Percentiles rank a stretch among this genome's conserved stretches.
phyloP scores from a whole-genome alignment of 257 asterid species.

The Orobanche coerulescens region DNA sequence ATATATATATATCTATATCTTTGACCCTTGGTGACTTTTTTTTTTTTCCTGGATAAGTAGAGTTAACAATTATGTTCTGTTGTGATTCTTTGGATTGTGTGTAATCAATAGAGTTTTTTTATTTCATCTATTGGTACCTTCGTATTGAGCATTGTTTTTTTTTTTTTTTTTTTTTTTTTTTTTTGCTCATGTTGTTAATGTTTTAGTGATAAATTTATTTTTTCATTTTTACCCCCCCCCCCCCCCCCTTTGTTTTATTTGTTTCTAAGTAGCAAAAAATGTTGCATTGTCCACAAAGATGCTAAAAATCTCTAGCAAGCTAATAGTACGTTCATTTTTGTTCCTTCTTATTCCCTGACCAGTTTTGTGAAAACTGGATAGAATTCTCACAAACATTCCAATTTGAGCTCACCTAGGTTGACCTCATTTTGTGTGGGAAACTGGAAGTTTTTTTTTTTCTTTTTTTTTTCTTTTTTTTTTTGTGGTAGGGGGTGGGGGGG shows the following conservation, averaged over 20 bases:
- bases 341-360: background rate
- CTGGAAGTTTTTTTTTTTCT: too few relatives aligned
- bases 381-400: background rate
- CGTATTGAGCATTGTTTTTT: conserved; percentile 4
- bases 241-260: background rate
- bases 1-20: too few relatives aligned
- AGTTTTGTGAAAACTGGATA: background rate
- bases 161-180: background rate
- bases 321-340: background rate
- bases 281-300: background rate
- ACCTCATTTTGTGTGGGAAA: background rate
- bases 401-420: background rate
- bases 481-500: too few relatives aligned
- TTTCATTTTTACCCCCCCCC: too few relatives aligned
- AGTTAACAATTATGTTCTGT: background rate
- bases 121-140: background rate
- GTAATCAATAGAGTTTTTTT: background rate
- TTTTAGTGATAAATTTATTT: background rate
- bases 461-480: too few relatives aligned
- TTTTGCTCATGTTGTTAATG: background rate
- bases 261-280: too few relatives aligned
- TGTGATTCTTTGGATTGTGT: background rate
- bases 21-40: background rate
- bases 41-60: background rate
- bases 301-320: background rate